Evolutionary conservation across 176 grass and related monocot genomes (phyloP).

Genomic region (Musa troglodytarum): DNA sequence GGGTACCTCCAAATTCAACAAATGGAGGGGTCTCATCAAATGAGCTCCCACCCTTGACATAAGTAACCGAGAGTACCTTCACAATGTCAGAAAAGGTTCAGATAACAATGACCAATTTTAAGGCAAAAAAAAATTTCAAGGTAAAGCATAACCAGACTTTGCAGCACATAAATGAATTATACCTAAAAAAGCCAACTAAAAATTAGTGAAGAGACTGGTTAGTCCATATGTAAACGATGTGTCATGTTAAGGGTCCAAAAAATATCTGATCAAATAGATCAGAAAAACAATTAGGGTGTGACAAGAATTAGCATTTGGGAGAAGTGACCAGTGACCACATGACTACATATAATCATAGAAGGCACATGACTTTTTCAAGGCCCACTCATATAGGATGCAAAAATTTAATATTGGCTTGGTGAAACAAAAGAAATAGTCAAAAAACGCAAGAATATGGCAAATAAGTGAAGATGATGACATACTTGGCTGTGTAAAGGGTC

Average conservation of each 20-base stretch:
- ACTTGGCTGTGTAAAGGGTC: conserved; percentile 91
- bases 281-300: neutral
- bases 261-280: neutral
- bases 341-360: neutral
- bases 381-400: neutral
- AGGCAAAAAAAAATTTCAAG: neutral
- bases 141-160: neutral
- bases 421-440: neutral
- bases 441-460: neutral
- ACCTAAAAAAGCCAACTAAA: neutral
- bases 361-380: neutral
- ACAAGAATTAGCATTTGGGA: neutral
- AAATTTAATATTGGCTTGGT: neutral
- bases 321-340: neutral
- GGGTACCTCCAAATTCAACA: conserved; percentile 85
- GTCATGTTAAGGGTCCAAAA: neutral
- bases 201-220: neutral
- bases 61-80: conserved; percentile 73
- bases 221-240: neutral
- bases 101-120: neutral
- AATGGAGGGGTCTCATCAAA: conserved; percentile 40
- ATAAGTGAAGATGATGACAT: conserved; percentile 9
- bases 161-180: neutral
- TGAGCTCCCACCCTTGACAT: conserved; percentile 53
- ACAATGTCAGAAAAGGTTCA: conserved; percentile 15